Evolutionary conservation across 1,284 basidiomycete species (phyloP), one percentile per base, ranked within the genome.

Genomic region (Ganoderma lingzhi): DNA sequence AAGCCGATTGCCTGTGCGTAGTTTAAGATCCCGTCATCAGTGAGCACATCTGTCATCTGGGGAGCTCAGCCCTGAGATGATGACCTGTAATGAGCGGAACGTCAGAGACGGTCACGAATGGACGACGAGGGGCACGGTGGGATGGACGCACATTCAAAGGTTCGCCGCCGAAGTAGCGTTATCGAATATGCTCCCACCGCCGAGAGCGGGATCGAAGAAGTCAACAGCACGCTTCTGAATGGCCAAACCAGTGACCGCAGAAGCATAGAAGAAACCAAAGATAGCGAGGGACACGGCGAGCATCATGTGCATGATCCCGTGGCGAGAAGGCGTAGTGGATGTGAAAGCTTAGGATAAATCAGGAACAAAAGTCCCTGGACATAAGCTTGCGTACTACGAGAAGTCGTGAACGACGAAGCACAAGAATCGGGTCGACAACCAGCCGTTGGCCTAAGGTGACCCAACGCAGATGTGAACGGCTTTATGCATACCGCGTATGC

Each of bases 1-100:
- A 88, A 89, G 84, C 89, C 86, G 59, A 89, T 84, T 0, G 88
- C 84, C 85, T 78, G 84, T 0, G 86, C 88, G 73, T 81, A 91
- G 73, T 84, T 80, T 60, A 83, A 15, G 66, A 93, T 83, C 14
- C 92, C 92, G 45, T 80, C 76, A 41, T 91, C 88, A 3, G 90
- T 90, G 65, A 93, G 85, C 66, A 93, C 82, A 71, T 84, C 88
- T 0, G 90, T 93, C 82, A 71, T 84, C 88, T 0, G 90, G 88
- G 70, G 92, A 90, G 17, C 90, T 92, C 61, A 81, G 79, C 62
- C 86, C 90, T 6, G 86, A 88, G 42, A 88, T 82, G 69, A 88
- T 86, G 37, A 88, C 82, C 87, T 88, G 65, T n/a, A 3, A 6
- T 1, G 23, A 42, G n/a, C 39, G 10, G 10, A 6, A 37, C n/a